Evolutionary conservation across 129 eudicot species (phyloP).

Genomic region (Escallonia rubra): DNA sequence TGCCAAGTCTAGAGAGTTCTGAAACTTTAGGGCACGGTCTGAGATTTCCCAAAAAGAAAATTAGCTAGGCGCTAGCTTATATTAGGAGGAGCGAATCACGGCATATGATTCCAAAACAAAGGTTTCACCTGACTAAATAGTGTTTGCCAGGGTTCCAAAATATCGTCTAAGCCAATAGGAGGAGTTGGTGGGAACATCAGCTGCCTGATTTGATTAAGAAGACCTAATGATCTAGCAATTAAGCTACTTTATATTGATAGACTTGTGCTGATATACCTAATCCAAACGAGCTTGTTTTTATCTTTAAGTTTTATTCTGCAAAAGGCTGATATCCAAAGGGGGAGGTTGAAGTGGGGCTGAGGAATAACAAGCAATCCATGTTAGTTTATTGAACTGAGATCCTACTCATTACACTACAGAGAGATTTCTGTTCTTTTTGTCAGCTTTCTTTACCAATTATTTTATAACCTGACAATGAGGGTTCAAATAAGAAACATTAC

Average conservation of each 20-base stretch:
- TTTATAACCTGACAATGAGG: slow-evolving; percentile 11
- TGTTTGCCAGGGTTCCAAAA: background rate
- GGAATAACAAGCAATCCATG: background rate
- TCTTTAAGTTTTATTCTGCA: slow-evolving; percentile 10
- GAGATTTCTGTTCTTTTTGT: slow-evolving; percentile 11
- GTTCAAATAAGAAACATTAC: slow-evolving; percentile 4
- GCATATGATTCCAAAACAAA: background rate
- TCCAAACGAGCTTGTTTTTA: slow-evolving; percentile 15
- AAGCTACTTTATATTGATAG: background rate
- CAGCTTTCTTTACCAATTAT: background rate
- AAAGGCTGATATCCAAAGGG: slow-evolving; percentile 7
- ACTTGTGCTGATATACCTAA: slow-evolving; percentile 24
- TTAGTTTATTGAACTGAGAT: background rate
- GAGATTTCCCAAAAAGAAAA: too few relatives aligned
- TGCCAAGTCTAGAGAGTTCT: too few relatives aligned
- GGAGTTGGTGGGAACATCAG: slow-evolving; percentile 14
- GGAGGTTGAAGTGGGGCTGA: slow-evolving; percentile 18
- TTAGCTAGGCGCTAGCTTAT: too few relatives aligned
- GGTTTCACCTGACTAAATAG: background rate
- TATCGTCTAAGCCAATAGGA: background rate
- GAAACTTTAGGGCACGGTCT: too few relatives aligned
- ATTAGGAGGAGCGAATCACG: too few relatives aligned
- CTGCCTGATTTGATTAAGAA: slow-evolving; percentile 9
- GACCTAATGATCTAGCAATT: slow-evolving; percentile 2
- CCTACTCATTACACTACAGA: background rate